Conservation (phyloP, 2,329 filamentous ascomycete species). For the Botryosphaeria dothidea region DNA sequence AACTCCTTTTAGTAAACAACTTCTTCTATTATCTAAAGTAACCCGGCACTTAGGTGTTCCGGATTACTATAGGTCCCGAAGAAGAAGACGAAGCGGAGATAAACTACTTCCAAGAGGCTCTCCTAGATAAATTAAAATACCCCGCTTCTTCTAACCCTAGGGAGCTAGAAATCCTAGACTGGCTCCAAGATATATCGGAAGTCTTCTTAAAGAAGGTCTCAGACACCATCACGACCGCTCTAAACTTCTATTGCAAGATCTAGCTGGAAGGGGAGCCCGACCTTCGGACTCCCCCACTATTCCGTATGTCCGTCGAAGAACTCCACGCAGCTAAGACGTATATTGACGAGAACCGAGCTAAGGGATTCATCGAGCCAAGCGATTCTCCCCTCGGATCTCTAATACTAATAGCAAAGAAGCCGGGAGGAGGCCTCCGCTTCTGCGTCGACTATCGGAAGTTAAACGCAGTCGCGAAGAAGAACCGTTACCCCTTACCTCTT, state of each 20-base stretch:
- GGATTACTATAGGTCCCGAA: too few relatives aligned
- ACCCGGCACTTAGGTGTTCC: too few relatives aligned
- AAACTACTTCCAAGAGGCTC: too few relatives aligned
- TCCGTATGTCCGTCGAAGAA: not conserved
- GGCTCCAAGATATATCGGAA: too few relatives aligned
- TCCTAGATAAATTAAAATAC: too few relatives aligned
- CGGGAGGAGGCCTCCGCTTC: too few relatives aligned
- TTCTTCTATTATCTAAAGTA: not conserved
- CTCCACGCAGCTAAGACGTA: not conserved
- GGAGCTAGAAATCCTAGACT: too few relatives aligned
- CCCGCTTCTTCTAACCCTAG: too few relatives aligned
- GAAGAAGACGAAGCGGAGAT: too few relatives aligned
- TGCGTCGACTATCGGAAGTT: not conserved
- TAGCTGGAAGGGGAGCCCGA: not conserved
- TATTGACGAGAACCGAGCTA: not conserved
- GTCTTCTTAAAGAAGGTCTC: not conserved
- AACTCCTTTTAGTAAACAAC: not conserved
- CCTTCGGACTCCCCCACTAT: not conserved
- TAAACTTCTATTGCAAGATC: not conserved
- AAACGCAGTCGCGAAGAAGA: not conserved
- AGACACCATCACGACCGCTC: not conserved
- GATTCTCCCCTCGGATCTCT: not conserved
- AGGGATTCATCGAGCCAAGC: not conserved
- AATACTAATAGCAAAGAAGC: not conserved
- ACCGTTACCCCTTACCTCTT: not conserved